phyloP scores from a whole-genome alignment of 2,329 filamentous ascomycete genomes.

The Aspergillus novoparasiticus region DNA sequence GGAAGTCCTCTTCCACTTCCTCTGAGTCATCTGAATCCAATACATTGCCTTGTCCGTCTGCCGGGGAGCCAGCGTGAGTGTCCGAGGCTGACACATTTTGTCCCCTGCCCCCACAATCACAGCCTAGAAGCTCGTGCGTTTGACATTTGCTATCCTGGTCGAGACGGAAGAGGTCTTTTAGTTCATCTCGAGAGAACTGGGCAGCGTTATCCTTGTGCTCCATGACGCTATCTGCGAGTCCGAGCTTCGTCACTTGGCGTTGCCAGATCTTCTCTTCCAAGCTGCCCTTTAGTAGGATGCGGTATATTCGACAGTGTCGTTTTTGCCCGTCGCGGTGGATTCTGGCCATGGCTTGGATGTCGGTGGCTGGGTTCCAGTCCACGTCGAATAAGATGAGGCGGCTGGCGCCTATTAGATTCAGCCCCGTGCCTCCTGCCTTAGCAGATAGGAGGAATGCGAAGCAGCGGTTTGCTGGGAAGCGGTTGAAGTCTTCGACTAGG shows the following conservation, averaged over 20 bases:
- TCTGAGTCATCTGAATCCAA: constrained; percentile 14
- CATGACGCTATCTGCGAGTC: constrained; percentile 70
- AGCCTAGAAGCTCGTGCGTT: constrained; percentile 69
- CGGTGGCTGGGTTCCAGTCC: constrained; percentile 75
- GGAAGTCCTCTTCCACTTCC: constrained; percentile 27
- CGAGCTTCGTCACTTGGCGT: constrained; percentile 70
- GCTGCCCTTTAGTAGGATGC: constrained; percentile 67
- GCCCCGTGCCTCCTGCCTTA: constrained; percentile 69
- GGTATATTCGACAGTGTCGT: constrained; percentile 67
- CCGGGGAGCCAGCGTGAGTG: neutral
- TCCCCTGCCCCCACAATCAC: constrained; percentile 62
- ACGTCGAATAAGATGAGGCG: constrained; percentile 72
- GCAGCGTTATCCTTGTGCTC: constrained; percentile 63
- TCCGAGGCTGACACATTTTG: constrained; percentile 8
- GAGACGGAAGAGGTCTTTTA: constrained; percentile 67
- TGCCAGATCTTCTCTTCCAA: constrained; percentile 77
- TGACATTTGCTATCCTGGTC: constrained; percentile 64
- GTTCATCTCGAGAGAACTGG: constrained; percentile 67
- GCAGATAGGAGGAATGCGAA: constrained; percentile 74
- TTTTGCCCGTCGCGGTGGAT: constrained; percentile 75
- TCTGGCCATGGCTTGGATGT: constrained; percentile 74
- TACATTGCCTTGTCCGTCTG: constrained; percentile 6
- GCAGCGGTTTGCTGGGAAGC: constrained; percentile 53
- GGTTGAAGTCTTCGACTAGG: constrained; percentile 72
- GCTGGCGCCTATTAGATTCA: constrained; percentile 72